phyloP scores from a whole-genome alignment of 495 filamentous ascomycete species.

The Annulohypoxylon stygium region DNA sequence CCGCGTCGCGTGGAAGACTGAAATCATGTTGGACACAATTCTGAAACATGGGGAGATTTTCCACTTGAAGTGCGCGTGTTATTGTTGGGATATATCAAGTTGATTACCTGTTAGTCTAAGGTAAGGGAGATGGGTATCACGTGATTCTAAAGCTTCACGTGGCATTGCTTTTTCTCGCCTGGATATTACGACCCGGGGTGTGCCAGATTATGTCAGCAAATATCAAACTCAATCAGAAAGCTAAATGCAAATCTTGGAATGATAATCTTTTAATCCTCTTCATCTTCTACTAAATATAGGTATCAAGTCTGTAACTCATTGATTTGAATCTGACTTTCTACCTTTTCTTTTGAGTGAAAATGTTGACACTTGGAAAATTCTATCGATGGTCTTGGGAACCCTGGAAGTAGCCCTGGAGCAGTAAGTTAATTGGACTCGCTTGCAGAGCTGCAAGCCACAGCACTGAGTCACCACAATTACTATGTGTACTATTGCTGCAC shows the following conservation, averaged over 20 bases:
- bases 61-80: not conserved
- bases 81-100: not conserved
- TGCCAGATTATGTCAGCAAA: not conserved
- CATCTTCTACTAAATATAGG: not conserved
- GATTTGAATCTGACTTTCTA: not conserved
- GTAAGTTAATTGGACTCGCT: conserved; percentile 1
- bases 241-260: not conserved
- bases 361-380: not conserved
- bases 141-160: not conserved
- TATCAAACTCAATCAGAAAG: not conserved
- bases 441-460: conserved; percentile 21
- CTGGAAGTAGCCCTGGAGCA: not conserved
- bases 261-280: not conserved
- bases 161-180: not conserved
- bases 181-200: not conserved
- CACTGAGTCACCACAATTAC: not conserved
- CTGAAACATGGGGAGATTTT: not conserved
- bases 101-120: not conserved
- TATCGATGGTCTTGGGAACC: not conserved
- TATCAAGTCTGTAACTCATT: not conserved
- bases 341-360: not conserved
- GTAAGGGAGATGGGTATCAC: not conserved
- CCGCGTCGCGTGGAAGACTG: not conserved
- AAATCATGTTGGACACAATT: not conserved
- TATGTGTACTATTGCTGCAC: conserved; percentile 1